Percentiles rank a stretch among this genome's conserved stretches.
Evolutionary conservation across 148 eudicot species (phyloP).

Genomic region (Gaultheria prostrata): DNA sequence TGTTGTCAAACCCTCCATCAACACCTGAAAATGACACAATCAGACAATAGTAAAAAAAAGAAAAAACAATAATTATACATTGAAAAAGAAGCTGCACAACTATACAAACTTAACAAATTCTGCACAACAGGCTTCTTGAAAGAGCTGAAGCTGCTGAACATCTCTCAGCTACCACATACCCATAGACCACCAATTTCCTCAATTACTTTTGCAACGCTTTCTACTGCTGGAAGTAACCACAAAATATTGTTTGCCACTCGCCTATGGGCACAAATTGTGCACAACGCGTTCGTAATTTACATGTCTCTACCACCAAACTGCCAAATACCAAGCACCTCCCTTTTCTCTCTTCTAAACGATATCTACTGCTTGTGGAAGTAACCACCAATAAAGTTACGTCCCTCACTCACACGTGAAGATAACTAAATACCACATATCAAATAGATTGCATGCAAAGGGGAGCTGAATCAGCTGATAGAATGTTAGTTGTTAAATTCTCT

Average conservation of each 20-base stretch:
- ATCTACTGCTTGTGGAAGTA: background rate
- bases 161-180: background rate
- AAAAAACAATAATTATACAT: background rate
- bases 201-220: background rate
- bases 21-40: constrained; percentile 48
- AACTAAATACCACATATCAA: background rate
- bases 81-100: background rate
- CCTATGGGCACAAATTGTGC: background rate
- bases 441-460: background rate
- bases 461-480: background rate
- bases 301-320: background rate
- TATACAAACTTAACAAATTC: background rate
- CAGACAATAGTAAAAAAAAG: constrained; percentile 15
- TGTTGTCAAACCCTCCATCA: constrained; percentile 89
- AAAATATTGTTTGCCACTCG: background rate
- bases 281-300: background rate
- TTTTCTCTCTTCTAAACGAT: background rate
- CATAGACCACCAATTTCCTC: background rate
- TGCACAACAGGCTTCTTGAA: background rate
- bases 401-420: background rate
- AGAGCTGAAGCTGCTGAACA: background rate
- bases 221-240: background rate
- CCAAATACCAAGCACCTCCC: background rate
- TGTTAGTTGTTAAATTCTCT: background rate
- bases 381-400: background rate